Conservation (phyloP, 768 basidiomycete genomes). For the Tricholoma furcatifolium region DNA sequence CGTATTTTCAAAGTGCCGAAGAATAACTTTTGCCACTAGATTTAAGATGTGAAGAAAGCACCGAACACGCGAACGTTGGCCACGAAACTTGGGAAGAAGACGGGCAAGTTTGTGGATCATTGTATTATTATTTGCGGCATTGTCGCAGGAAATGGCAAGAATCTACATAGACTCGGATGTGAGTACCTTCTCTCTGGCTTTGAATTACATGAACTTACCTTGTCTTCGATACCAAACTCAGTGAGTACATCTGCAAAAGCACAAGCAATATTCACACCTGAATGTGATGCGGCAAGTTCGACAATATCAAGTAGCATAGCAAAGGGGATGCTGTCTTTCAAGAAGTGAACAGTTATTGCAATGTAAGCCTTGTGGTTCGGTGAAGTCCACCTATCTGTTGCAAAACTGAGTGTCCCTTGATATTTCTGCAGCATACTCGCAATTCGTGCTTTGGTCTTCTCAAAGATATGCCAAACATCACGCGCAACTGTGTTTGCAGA, state of each 20-base stretch:
- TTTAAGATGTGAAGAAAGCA: conserved; percentile 38
- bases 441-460: conserved; percentile 15
- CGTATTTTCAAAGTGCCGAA: conserved; percentile 28
- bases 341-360: conserved; percentile 27
- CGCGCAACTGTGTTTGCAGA: conserved; percentile 26
- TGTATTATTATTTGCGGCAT: conserved; percentile 23
- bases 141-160: conserved; percentile 18
- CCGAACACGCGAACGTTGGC: conserved; percentile 13
- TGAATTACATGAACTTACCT: conserved; percentile 20
- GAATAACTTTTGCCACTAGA: conserved; percentile 28
- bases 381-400: no score
- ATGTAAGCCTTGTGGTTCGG: no score
- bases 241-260: conserved; percentile 27
- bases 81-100: conserved; percentile 23
- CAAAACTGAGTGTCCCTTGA: no score
- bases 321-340: conserved; percentile 22
- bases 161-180: conserved; percentile 17
- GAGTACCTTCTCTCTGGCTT: not conserved
- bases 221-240: conserved; percentile 28
- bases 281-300: conserved; percentile 32
- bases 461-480: conserved; percentile 30
- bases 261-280: conserved; percentile 26
- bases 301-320: no score
- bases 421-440: conserved; percentile 28
- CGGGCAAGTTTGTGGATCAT: conserved; percentile 30